These are phyloP conservation scores for Cercospora zeina DNA, from an alignment of 2,329 filamentous ascomycete genomes.

Conservation along the genomic window DNA sequence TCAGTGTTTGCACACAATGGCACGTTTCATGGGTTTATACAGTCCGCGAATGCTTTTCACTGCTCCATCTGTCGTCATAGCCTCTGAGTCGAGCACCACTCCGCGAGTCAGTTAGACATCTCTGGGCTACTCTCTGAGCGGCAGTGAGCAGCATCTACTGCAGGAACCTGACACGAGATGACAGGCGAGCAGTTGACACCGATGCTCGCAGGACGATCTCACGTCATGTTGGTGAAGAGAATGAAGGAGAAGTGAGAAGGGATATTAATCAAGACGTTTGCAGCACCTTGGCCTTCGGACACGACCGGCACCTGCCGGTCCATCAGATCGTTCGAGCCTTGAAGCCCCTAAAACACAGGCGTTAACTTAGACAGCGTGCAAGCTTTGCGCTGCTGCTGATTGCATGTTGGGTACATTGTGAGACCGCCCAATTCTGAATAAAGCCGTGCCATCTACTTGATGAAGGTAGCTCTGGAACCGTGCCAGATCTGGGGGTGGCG, in stretches of 20 bases:
- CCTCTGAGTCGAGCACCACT: slow-evolving; percentile 2
- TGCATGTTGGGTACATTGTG: too few relatives aligned
- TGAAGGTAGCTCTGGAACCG: slow-evolving; percentile 15
- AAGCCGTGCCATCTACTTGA: too few relatives aligned
- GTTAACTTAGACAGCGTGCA: too few relatives aligned
- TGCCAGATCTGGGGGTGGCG: not conserved
- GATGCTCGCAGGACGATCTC: not conserved
- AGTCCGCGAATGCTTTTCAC: not conserved
- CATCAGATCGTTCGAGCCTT: too few relatives aligned
- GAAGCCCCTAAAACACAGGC: too few relatives aligned
- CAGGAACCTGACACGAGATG: slow-evolving; percentile 7
- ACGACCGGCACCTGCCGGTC: too few relatives aligned
- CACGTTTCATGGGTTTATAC: slow-evolving; percentile 1
- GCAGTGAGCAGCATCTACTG: slow-evolving; percentile 5
- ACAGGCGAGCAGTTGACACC: not conserved
- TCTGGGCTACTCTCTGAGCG: not conserved
- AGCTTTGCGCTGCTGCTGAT: too few relatives aligned
- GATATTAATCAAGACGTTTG: too few relatives aligned
- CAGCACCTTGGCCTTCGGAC: too few relatives aligned
- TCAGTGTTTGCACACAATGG: not conserved
- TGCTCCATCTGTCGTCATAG: slow-evolving; percentile 9
- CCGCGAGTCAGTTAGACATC: not conserved
- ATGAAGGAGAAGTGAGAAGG: too few relatives aligned
- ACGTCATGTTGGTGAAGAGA: too few relatives aligned
- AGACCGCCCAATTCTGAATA: too few relatives aligned